phyloP scores from a whole-genome alignment of 371 early-diverging fungal genomes.

The Zychaea mexicana region DNA sequence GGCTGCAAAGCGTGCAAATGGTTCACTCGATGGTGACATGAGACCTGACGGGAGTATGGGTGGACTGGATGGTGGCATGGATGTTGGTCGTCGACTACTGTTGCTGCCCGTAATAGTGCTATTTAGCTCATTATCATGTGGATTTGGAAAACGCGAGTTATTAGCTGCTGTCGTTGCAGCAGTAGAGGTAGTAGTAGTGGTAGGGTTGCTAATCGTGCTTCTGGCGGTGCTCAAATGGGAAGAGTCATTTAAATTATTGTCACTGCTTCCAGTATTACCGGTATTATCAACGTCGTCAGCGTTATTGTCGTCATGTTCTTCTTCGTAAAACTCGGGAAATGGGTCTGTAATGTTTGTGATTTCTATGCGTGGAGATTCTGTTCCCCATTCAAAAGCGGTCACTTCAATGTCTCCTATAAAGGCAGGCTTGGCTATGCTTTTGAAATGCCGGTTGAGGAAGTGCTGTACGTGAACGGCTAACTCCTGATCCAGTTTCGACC shows the following conservation, averaged over 20 bases:
- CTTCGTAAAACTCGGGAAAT: slow-evolving; percentile 86
- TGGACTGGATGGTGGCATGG: slow-evolving; percentile 3
- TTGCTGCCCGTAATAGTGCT: not conserved
- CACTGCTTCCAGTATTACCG: not conserved
- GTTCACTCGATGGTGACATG: slow-evolving; percentile 14
- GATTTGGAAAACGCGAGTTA: too few relatives aligned
- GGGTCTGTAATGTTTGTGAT: slow-evolving; percentile 87
- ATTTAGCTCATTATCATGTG: too few relatives aligned
- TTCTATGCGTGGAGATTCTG: slow-evolving; percentile 78
- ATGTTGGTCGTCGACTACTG: not conserved
- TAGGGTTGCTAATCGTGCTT: not conserved
- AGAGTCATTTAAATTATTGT: not conserved
- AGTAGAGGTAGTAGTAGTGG: not conserved
- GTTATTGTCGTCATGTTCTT: slow-evolving; percentile 49
- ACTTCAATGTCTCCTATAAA: slow-evolving; percentile 88
- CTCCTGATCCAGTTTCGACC: slow-evolving; percentile 80
- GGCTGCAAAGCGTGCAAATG: slow-evolving; percentile 12
- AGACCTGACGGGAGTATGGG: not conserved
- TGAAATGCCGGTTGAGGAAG: slow-evolving; percentile 83
- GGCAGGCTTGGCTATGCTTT: slow-evolving; percentile 68
- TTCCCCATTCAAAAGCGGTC: slow-evolving; percentile 83
- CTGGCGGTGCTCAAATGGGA: not conserved
- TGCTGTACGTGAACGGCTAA: slow-evolving; percentile 73
- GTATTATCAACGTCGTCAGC: slow-evolving; percentile 21
- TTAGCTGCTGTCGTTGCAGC: not conserved